Evolutionary conservation across 2,329 filamentous ascomycete genomes (phyloP).

Genomic region (Zasmidium angulare): DNA sequence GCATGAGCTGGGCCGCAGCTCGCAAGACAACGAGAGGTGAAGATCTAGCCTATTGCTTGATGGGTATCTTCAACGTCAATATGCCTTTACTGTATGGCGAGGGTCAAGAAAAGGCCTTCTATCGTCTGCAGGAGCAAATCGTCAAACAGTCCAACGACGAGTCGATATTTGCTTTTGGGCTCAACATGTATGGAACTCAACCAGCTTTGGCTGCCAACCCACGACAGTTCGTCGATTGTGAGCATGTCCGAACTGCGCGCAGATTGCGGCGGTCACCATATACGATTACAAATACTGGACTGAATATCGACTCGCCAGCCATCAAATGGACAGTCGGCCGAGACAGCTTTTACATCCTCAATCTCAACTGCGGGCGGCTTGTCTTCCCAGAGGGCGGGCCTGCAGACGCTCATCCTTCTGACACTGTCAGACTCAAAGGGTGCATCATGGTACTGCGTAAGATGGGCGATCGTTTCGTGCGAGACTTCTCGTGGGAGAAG

Average conservation of each 20-base stretch:
- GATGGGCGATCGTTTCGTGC: neutral
- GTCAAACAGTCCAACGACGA: slow-evolving; percentile 16
- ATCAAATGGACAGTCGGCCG: neutral
- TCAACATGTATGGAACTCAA: neutral
- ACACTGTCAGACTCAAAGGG: neutral
- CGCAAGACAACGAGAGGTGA: slow-evolving; percentile 5
- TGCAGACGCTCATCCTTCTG: neutral
- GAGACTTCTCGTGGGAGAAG: neutral
- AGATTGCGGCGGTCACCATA: neutral
- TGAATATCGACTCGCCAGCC: neutral
- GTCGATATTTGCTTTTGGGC: slow-evolving; percentile 4
- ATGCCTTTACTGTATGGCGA: slow-evolving; percentile 20
- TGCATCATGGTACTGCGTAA: neutral
- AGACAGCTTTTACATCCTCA: neutral
- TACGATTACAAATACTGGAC: neutral
- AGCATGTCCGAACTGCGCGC: neutral
- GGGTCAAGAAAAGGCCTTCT: slow-evolving; percentile 18
- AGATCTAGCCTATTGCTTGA: slow-evolving; percentile 16
- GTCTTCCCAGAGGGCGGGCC: neutral
- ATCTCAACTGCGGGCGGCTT: neutral
- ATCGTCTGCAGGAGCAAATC: slow-evolving; percentile 25
- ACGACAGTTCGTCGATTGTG: neutral
- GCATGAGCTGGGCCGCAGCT: slow-evolving; percentile 12
- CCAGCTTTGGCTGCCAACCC: neutral
- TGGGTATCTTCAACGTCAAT: slow-evolving; percentile 19